Base-by-base conservation (phyloP, 805 yeast species). In the Suhomyces prunicola region DNA sequence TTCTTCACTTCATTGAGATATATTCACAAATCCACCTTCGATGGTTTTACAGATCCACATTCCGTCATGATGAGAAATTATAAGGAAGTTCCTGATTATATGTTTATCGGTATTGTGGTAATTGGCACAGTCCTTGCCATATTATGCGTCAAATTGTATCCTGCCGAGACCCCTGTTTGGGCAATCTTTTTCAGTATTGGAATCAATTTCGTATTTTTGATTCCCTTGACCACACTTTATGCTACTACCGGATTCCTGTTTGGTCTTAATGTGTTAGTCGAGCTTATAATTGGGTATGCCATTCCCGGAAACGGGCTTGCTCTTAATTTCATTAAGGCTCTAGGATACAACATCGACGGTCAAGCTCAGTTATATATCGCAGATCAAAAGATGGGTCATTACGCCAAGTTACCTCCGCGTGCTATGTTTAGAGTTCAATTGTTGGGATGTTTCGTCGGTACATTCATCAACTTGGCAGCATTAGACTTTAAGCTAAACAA, bases 371-470 rank as follows among this genome's bases (percentile, higher is more conserved):
- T 74, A 50, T 83, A 76, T 62, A 71, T 81, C 35, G 71, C 76
- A 7, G 86, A 83, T 59, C 79, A 82, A 75, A 86, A 86, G 60
- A 63, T 82, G 63, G 88, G 82, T 1, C 89, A 86, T 55, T 87
- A 87, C 62, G 67, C 84, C 62, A 84, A 84, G 59, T 69, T 86
- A 17, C 83, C 87, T 0, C 90, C 90, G 2, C 73, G 84, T 54
- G 56, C 67, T 26, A 44, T 65, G 51, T 63, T 65, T 55, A 26
- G 64, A 17, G 59, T 57, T 24, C 73, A 70, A 58, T 54, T 68
- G 35, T 40, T 61, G 15, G 57, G 65, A 6, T 59, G 56, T 1
- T 54, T 60, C 15, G 47, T 65, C 40, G 48, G 59, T 17, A 55
- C 65, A 1, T 60, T 65, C 23, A 53, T 67, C 36, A 51, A 57